phyloP scores from a whole-genome alignment of 352 stramenopile genomes.

The Phytophthora brassicae region DNA sequence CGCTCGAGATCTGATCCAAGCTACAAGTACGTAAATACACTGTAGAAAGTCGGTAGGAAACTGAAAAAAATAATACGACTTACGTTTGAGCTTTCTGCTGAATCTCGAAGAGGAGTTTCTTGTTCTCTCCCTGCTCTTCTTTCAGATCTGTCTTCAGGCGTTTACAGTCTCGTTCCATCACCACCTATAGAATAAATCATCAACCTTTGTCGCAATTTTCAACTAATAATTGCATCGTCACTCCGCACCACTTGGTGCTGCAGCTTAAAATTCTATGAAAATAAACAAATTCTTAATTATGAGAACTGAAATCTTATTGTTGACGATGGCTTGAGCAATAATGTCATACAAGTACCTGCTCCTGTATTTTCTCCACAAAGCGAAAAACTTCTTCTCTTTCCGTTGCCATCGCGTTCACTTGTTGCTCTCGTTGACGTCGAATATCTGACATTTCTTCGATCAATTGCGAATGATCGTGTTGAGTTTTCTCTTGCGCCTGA shows the following conservation, averaged over 20 bases:
- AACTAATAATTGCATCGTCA: too few species aligned
- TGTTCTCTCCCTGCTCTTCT: conserved; percentile 36
- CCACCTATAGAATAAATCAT: conserved; percentile 22
- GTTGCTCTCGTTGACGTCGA: conserved; percentile 27
- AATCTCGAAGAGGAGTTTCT: conserved; percentile 30
- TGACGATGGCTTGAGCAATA: background rate
- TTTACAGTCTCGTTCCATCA: conserved; percentile 31
- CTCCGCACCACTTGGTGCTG: conserved; percentile 23
- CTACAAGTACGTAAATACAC: conserved; percentile 18
- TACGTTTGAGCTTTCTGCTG: conserved; percentile 44
- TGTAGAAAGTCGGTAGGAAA: background rate
- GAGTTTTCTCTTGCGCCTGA: conserved; percentile 28
- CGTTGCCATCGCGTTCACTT: conserved; percentile 14
- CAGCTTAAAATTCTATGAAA: conserved; percentile 31
- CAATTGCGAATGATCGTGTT: conserved; percentile 42
- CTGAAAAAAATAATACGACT: background rate
- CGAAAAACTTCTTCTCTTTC: conserved; percentile 29
- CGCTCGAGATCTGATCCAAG: conserved; percentile 32
- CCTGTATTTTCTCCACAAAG: conserved; percentile 30
- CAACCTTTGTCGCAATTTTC: background rate
- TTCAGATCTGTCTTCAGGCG: conserved; percentile 39
- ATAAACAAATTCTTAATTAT: background rate
- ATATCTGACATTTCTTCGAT: conserved; percentile 39
- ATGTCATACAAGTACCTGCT: too few species aligned
- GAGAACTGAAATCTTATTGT: background rate